phyloP scores from a whole-genome alignment of 1,284 basidiomycete genomes.

The Pulchroboletus neoregius region DNA sequence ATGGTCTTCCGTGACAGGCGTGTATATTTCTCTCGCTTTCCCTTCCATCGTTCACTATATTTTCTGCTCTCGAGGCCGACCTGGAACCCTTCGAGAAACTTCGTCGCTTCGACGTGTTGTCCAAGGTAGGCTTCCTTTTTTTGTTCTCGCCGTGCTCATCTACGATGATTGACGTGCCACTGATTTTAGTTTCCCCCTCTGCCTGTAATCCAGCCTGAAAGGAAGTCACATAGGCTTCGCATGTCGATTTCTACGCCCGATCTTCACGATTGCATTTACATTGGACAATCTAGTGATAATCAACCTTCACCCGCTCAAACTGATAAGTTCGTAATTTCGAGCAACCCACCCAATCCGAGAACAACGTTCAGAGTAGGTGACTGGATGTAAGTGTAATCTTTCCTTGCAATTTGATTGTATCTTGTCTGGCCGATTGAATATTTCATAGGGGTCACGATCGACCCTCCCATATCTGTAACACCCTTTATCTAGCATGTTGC shows the following conservation, averaged over 20 bases:
- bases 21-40: slow-evolving; percentile 48
- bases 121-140: slow-evolving; percentile 32
- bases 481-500: slow-evolving; percentile 1
- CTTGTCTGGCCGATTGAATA: slow-evolving; percentile 2
- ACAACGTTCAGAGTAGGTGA: slow-evolving; percentile 68
- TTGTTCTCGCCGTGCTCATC: not conserved
- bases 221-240: slow-evolving; percentile 29
- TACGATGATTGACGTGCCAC: not conserved
- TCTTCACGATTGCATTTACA: slow-evolving; percentile 22
- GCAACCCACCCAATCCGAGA: slow-evolving; percentile 72
- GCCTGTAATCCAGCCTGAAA: slow-evolving; percentile 25
- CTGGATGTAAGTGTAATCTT: slow-evolving; percentile 62
- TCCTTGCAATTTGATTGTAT: slow-evolving; percentile 18
- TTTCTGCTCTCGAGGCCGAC: slow-evolving; percentile 56
- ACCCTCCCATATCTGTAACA: slow-evolving; percentile 12
- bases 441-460: slow-evolving; percentile 19
- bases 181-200: slow-evolving; percentile 18
- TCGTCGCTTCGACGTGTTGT: slow-evolving; percentile 41
- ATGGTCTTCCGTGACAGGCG: slow-evolving; percentile 40
- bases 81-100: slow-evolving; percentile 56
- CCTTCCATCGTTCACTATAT: slow-evolving; percentile 43
- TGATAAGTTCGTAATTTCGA: slow-evolving; percentile 55
- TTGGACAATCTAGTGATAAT: slow-evolving; percentile 7
- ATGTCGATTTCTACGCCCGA: slow-evolving; percentile 41
- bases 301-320: slow-evolving; percentile 6